These are phyloP conservation scores for Brassica incana DNA, from an alignment of 345 rosid genomes.

Conservation along the genomic window DNA sequence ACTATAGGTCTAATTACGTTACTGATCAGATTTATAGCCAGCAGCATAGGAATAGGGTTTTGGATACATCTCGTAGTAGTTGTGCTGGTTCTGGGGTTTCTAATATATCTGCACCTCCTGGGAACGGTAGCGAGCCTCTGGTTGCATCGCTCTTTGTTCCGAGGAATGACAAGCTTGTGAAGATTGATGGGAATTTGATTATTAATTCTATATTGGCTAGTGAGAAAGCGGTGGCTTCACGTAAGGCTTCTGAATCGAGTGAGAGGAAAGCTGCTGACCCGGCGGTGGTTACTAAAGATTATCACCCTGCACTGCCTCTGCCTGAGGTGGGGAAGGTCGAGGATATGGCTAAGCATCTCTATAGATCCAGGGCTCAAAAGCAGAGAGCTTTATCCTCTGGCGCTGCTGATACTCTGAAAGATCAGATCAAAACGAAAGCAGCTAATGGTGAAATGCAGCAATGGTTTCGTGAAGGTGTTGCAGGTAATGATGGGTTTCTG, in stretches of 20 bases:
- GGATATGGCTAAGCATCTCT: conserved; percentile 48
- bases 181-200: conserved; percentile 97
- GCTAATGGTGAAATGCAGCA: conserved; percentile 87
- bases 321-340: conserved; percentile 52
- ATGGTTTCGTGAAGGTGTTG: conserved; percentile 98
- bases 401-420: conserved; percentile 62
- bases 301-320: conserved; percentile 59
- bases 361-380: conserved; percentile 52
- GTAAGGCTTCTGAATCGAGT: conserved; percentile 43
- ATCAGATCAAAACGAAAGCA: conserved; percentile 65
- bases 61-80: conserved; percentile 48
- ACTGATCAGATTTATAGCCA: conserved; percentile 42
- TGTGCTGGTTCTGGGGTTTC: conserved; percentile 40
- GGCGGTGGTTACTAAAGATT: conserved; percentile 46
- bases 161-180: conserved; percentile 94
- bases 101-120: conserved; percentile 34
- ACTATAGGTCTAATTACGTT: conserved; percentile 45
- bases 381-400: conserved; percentile 82
- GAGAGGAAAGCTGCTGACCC: conserved; percentile 50
- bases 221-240: conserved; percentile 81
- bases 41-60: conserved; percentile 57
- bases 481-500: conserved; percentile 57
- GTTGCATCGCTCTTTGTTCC: conserved; percentile 65
- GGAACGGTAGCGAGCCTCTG: conserved; percentile 72
- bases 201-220: conserved; percentile 90